phyloP scores from a whole-genome alignment of 2,329 filamentous ascomycete species.

The Microcyclosporella mali region DNA sequence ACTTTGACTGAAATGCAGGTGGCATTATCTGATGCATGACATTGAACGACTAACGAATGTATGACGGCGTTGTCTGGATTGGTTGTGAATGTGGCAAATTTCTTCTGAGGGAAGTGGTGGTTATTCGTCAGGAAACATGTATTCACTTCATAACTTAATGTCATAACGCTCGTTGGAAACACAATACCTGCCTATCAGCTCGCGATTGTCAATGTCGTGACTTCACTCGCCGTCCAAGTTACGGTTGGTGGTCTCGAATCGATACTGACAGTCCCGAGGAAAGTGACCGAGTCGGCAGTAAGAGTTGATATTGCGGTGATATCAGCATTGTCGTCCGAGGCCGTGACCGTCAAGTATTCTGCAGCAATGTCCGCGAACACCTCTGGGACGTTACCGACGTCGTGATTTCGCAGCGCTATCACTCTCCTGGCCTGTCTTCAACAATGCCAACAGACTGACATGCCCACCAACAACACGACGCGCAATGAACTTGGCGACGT shows the following conservation, averaged over 20 bases:
- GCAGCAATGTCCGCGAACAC: neutral
- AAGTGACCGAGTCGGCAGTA: neutral
- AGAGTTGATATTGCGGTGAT: neutral
- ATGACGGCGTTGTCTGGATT: too few species aligned
- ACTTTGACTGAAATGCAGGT: too few species aligned
- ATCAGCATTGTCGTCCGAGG: neutral
- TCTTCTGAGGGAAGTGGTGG: too few species aligned
- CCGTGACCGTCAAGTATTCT: neutral
- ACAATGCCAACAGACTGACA: conserved; percentile 6
- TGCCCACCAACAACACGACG: conserved; percentile 11
- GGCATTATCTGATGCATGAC: too few species aligned
- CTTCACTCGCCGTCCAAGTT: neutral
- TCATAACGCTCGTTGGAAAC: too few species aligned
- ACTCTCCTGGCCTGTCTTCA: conserved; percentile 1
- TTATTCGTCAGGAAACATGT: too few species aligned
- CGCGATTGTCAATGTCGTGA: too few species aligned
- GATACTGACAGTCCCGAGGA: neutral
- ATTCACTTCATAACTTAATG: too few species aligned
- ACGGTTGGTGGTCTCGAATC: neutral
- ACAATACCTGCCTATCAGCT: too few species aligned
- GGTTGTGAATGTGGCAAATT: too few species aligned
- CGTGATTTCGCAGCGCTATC: neutral
- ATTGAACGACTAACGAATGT: too few species aligned
- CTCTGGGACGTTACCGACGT: neutral
- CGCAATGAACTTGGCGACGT: conserved; percentile 4